phyloP scores from a whole-genome alignment of 306 rosid species.

The Rosa multiflora region DNA sequence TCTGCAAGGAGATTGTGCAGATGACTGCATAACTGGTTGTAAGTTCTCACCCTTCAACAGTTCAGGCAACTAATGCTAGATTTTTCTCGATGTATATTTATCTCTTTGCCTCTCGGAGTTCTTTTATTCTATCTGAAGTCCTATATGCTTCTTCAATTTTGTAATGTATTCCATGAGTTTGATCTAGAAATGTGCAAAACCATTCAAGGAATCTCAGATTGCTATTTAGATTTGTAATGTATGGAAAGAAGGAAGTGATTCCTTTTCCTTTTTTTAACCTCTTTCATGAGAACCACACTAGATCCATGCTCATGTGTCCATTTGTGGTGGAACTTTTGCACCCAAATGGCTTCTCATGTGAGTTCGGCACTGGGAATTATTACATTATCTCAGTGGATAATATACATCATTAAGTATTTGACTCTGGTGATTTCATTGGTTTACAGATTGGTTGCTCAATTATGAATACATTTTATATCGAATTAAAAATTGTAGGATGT shows the following conservation, averaged over 20 bases:
- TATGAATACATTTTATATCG: not conserved
- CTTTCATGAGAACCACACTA: not conserved
- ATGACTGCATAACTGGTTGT: not conserved
- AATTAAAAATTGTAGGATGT: not conserved
- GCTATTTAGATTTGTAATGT: not conserved
- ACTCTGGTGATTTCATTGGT: not conserved
- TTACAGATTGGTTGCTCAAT: not conserved
- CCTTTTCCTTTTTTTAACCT: not conserved
- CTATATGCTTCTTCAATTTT: constrained; percentile 4
- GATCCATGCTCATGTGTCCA: not conserved
- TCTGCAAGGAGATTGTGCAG: not conserved
- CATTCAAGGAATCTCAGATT: not conserved
- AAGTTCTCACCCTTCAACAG: not conserved
- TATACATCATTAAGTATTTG: not conserved
- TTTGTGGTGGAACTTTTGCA: not conserved
- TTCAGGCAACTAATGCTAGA: not conserved
- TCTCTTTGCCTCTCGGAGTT: not conserved
- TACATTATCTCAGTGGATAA: not conserved
- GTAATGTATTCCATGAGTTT: not conserved
- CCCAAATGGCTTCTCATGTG: not conserved
- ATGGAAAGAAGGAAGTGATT: not conserved
- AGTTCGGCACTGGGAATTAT: not conserved
- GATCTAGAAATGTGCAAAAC: not conserved
- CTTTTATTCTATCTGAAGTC: not conserved
- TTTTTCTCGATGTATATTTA: not conserved